These are phyloP conservation scores for Lophiotrema nucula DNA, from an alignment of 495 filamentous ascomycete genomes.

Conservation along the genomic window DNA sequence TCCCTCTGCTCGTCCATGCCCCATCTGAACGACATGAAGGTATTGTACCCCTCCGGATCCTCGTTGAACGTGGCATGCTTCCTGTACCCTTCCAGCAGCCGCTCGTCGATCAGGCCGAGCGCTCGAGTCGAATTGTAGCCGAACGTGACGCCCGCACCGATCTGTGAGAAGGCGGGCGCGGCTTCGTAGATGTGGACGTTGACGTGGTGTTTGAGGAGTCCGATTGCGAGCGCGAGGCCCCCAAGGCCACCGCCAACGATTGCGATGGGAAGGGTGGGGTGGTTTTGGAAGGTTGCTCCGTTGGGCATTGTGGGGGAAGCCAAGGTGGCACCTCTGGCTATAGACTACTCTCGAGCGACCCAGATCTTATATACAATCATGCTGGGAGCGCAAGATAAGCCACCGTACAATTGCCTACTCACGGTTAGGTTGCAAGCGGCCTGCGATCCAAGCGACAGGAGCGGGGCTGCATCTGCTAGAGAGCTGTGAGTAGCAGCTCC, in stretches of 20 bases:
- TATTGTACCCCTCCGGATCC: constrained; percentile 32
- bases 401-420: no score
- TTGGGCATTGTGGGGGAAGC: no score
- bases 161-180: constrained; percentile 47
- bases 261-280: constrained; percentile 19
- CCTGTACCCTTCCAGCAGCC: constrained; percentile 23
- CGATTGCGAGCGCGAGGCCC: constrained; percentile 34
- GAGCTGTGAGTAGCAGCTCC: no score
- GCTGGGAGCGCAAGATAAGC: no score
- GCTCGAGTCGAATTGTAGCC: constrained; percentile 32
- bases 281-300: no score
- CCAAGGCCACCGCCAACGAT: constrained; percentile 39
- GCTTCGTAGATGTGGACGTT: constrained; percentile 56
- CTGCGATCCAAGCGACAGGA: no score
- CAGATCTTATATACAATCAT: no score
- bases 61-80: constrained; percentile 43
- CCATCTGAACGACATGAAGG: constrained; percentile 17
- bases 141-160: constrained; percentile 33
- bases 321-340: no score
- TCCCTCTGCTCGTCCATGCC: constrained; percentile 16
- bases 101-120: constrained; percentile 25
- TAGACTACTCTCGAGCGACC: no score
- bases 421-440: no score
- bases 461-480: no score
- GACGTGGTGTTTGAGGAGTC: constrained; percentile 36